Conservation (phyloP, 495 filamentous ascomycete species). For the Diplogelasinospora grovesii region DNA sequence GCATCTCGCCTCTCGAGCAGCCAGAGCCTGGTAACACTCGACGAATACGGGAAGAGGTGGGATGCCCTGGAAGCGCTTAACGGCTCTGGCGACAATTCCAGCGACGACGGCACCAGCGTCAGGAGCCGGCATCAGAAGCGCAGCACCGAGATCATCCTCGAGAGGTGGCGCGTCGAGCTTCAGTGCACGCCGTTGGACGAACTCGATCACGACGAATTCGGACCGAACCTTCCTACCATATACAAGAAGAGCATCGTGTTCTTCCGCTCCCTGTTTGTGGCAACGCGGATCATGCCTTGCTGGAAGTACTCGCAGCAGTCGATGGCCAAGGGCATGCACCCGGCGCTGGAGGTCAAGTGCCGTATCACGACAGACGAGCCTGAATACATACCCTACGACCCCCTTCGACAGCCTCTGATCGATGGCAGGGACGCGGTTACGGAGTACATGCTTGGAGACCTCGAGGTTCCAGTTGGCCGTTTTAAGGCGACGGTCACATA, state of each 20-base stretch:
- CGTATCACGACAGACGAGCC: slow-evolving; percentile 59
- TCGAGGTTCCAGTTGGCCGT: slow-evolving; percentile 78
- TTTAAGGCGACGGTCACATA: slow-evolving; percentile 77
- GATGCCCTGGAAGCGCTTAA: slow-evolving; percentile 81
- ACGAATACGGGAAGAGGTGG: slow-evolving; percentile 86
- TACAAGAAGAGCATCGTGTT: slow-evolving; percentile 96
- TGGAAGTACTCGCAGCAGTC: slow-evolving; percentile 76
- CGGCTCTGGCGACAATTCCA: slow-evolving; percentile 52
- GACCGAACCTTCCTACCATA: slow-evolving; percentile 68
- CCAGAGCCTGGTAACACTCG: slow-evolving; percentile 79
- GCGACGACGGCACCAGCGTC: slow-evolving; percentile 39
- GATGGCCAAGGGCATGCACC: slow-evolving; percentile 56
- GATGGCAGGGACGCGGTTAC: slow-evolving; percentile 64
- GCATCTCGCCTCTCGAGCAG: slow-evolving; percentile 70
- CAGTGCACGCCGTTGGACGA: slow-evolving; percentile 45
- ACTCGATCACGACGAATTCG: slow-evolving; percentile 55
- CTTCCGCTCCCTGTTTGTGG: slow-evolving; percentile 86
- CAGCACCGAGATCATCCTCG: slow-evolving; percentile 67
- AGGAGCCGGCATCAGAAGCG: slow-evolving; percentile 29
- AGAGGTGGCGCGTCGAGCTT: slow-evolving; percentile 83
- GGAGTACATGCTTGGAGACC: slow-evolving; percentile 67
- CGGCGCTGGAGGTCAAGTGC: slow-evolving; percentile 69
- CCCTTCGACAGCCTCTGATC: slow-evolving; percentile 64
- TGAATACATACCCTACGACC: slow-evolving; percentile 50
- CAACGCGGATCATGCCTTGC: slow-evolving; percentile 73